A percentile compares a stretch with the other conserved stretches of the same genome.
Evolutionary conservation across 2,329 filamentous ascomycete species (phyloP).

Genomic region (Epichloe festucae): DNA sequence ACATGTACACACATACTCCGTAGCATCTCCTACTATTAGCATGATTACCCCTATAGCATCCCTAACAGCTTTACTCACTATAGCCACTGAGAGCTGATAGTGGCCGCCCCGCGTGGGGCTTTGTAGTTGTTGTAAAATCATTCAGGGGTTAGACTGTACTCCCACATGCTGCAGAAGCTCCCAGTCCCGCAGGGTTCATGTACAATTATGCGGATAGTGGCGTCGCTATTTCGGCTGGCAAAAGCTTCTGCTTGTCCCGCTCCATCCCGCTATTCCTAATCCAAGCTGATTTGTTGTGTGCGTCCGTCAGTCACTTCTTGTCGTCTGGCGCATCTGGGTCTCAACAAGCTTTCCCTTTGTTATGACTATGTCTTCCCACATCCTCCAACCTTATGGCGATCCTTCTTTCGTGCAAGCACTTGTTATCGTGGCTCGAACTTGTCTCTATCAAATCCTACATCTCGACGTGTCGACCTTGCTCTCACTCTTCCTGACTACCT

Average conservation of each 20-base stretch:
- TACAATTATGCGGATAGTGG: background rate
- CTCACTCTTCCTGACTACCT: too few relatives aligned
- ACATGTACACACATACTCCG: too few relatives aligned
- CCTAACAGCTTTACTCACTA: too few relatives aligned
- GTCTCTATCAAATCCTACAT: background rate
- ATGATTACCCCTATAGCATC: too few relatives aligned
- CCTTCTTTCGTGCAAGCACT: background rate
- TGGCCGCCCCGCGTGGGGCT: too few relatives aligned
- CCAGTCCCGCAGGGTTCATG: too few relatives aligned
- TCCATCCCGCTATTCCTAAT: background rate
- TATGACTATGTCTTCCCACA: background rate
- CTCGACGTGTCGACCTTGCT: background rate
- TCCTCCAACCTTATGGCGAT: background rate
- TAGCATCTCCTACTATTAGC: too few relatives aligned
- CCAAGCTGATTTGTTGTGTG: background rate
- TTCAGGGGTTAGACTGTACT: too few relatives aligned
- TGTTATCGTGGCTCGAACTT: background rate
- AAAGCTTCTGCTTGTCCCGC: background rate
- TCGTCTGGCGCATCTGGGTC: background rate
- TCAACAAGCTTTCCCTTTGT: background rate
- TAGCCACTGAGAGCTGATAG: too few relatives aligned
- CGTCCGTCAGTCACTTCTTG: background rate
- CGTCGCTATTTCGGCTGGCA: conserved; percentile 3
- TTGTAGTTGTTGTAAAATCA: too few relatives aligned
- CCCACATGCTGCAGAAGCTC: too few relatives aligned